phyloP scores from a whole-genome alignment of 2,329 filamentous ascomycete species.

The Exophiala lecanii-corni region DNA sequence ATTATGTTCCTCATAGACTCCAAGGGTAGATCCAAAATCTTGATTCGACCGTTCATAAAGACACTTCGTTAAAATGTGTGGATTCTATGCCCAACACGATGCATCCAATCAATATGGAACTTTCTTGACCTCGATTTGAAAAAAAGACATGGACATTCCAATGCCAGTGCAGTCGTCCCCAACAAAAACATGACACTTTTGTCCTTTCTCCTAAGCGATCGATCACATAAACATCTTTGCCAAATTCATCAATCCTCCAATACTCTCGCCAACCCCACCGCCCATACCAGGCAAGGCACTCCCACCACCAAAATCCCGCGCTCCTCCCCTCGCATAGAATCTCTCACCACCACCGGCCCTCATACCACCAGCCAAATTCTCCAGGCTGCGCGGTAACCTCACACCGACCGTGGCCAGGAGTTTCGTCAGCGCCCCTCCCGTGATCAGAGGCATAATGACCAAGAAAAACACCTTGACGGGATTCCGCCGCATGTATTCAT shows the following conservation, averaged over 20 bases:
- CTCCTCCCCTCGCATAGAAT: slow-evolving; percentile 31
- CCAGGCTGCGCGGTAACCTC: slow-evolving; percentile 61
- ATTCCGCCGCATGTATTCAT: slow-evolving; percentile 75
- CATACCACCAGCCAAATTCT: slow-evolving; percentile 36
- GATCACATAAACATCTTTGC: slow-evolving; percentile 50
- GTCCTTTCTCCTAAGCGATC: too few species aligned
- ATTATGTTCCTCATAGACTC: neutral
- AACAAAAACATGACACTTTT: too few species aligned
- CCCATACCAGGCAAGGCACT: slow-evolving; percentile 24
- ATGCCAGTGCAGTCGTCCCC: too few species aligned
- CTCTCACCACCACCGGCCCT: slow-evolving; percentile 29
- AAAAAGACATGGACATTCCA: too few species aligned
- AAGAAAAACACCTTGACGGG: slow-evolving; percentile 83
- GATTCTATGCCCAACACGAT: too few species aligned
- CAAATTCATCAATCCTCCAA: slow-evolving; percentile 47
- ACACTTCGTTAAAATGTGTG: too few species aligned
- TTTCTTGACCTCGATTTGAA: too few species aligned
- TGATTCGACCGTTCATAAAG: too few species aligned
- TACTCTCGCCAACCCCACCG: slow-evolving; percentile 39
- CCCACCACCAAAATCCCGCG: slow-evolving; percentile 27
- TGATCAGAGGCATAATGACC: slow-evolving; percentile 81
- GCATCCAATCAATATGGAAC: too few species aligned
- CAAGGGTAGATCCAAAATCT: too few species aligned
- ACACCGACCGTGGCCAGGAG: slow-evolving; percentile 76
- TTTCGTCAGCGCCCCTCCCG: slow-evolving; percentile 73